phyloP scores from a whole-genome alignment of 345 rosid genomes.

The Tarenaya hassleriana region DNA sequence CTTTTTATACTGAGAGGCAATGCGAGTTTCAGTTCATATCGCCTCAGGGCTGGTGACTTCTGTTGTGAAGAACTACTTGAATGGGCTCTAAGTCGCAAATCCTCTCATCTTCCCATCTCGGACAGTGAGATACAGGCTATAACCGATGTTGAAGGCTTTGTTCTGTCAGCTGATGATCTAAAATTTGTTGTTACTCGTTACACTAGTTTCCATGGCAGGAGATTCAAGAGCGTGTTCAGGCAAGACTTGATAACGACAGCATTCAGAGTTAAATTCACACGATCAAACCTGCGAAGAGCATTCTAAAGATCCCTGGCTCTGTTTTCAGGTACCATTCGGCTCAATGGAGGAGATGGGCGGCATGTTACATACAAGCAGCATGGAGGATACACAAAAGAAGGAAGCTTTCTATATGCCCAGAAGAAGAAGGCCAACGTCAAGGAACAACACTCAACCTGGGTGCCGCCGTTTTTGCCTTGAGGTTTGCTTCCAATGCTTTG shows the following conservation, averaged over 20 bases:
- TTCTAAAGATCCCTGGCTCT: background rate
- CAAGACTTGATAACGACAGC: conserved; percentile 7
- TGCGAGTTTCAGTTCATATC: conserved; percentile 40
- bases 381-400: conserved; percentile 47
- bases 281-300: background rate
- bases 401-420: conserved; percentile 24
- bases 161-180: conserved; percentile 35
- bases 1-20: conserved; percentile 73
- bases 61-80: conserved; percentile 62
- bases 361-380: conserved; percentile 56
- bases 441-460: conserved; percentile 27
- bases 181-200: conserved; percentile 48
- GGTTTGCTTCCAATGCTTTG: conserved; percentile 39
- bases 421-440: background rate
- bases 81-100: conserved; percentile 42
- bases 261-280: background rate
- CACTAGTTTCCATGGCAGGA: conserved; percentile 39
- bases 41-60: conserved; percentile 45
- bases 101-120: conserved; percentile 42
- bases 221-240: conserved; percentile 45
- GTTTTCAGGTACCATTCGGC: conserved; percentile 44
- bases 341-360: conserved; percentile 63
- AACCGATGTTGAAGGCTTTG: conserved; percentile 59
- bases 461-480: conserved; percentile 36
- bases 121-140: conserved; percentile 40